Evolutionary conservation across 257 asterid species (phyloP).

Genomic region (Lycium ferocissimum): DNA sequence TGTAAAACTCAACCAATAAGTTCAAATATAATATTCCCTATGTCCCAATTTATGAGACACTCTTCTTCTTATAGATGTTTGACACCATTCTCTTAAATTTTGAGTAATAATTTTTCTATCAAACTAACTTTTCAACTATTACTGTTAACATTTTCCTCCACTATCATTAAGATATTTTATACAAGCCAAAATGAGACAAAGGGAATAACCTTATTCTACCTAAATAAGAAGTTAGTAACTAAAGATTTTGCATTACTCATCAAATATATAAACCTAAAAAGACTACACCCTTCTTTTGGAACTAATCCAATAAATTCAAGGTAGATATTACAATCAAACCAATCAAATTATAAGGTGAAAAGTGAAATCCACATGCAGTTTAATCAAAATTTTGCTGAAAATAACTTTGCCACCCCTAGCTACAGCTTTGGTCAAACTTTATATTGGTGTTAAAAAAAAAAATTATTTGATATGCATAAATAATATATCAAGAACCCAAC

Average conservation of each 20-base stretch:
- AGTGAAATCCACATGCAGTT: neutral
- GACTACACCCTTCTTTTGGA: neutral
- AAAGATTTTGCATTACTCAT: neutral
- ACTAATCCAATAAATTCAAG: neutral
- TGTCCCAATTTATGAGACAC: neutral
- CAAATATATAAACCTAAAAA: neutral
- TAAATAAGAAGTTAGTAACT: too few relatives aligned
- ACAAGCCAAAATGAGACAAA: neutral
- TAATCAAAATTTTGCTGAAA: neutral
- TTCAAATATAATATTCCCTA: neutral
- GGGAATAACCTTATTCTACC: neutral
- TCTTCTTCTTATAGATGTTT: neutral
- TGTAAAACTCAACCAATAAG: neutral
- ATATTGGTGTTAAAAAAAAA: too few relatives aligned
- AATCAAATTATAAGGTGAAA: neutral
- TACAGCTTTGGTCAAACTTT: too few relatives aligned
- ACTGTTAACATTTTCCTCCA: neutral
- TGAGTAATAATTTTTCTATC: neutral
- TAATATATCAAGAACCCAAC: too few relatives aligned
- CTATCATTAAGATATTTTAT: neutral
- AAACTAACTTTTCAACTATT: neutral
- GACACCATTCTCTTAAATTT: neutral
- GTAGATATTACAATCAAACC: neutral
- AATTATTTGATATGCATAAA: too few relatives aligned
- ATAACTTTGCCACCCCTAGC: too few relatives aligned